These are phyloP conservation scores for Agaricus sinodeliciosus DNA, from an alignment of 768 basidiomycete species.

Conservation along the genomic window DNA sequence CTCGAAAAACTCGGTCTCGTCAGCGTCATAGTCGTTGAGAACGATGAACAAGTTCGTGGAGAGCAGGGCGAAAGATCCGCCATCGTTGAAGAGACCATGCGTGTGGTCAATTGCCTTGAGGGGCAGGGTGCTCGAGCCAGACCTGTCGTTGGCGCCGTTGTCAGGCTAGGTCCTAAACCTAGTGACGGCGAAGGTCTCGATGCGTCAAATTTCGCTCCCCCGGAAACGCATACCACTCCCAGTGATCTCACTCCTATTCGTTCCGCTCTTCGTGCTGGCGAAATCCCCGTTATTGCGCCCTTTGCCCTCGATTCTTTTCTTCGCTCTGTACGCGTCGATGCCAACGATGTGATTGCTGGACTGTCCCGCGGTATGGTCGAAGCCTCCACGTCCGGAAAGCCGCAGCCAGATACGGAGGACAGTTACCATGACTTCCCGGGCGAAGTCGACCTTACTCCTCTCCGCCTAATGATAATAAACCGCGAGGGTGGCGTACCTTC, in stretches of 20 bases:
- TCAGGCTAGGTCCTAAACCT: constrained; percentile 76
- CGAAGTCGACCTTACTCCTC: constrained; percentile 79
- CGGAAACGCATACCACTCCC: constrained; percentile 76
- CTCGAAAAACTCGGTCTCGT: constrained; percentile 94
- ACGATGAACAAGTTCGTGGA: constrained; percentile 67
- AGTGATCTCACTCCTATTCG: constrained; percentile 80
- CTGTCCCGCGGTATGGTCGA: constrained; percentile 83
- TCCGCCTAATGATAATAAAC: constrained; percentile 97
- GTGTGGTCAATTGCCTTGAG: constrained; percentile 77
- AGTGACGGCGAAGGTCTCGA: constrained; percentile 25
- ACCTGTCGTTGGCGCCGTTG: constrained; percentile 82
- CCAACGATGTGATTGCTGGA: constrained; percentile 85
- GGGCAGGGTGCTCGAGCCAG: constrained; percentile 81
- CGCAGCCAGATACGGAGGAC: constrained; percentile 26
- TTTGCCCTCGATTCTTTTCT: constrained; percentile 90
- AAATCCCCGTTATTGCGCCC: constrained; percentile 94
- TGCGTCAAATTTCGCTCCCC: constrained; percentile 33
- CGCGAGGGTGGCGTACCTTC: constrained; percentile 96
- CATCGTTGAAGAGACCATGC: constrained; percentile 77
- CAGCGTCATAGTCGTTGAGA: constrained; percentile 91
- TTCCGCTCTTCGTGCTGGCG: constrained; percentile 85
- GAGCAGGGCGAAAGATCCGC: constrained; percentile 61
- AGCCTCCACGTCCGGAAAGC: constrained; percentile 27
- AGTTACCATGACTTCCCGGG: constrained; percentile 32
- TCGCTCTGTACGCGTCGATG: constrained; percentile 76